Conservation (phyloP, 495 filamentous ascomycete species). For the Patellaria atrata region DNA sequence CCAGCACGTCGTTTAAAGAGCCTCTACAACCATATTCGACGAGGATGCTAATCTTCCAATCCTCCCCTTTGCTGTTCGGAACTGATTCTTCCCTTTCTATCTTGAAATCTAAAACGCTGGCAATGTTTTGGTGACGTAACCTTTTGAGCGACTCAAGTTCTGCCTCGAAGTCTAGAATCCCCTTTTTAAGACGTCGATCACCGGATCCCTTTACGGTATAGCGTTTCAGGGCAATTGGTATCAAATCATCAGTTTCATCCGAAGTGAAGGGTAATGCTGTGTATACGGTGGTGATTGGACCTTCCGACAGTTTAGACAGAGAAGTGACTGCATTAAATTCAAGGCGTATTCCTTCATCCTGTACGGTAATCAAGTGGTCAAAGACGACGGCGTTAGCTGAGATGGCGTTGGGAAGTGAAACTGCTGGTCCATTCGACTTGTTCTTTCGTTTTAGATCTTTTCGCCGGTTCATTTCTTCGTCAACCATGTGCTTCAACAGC, state of each 20-base stretch:
- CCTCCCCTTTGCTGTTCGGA: slow-evolving; percentile 19
- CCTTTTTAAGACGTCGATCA: slow-evolving; percentile 40
- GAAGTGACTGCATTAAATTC: slow-evolving; percentile 15
- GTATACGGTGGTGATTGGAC: slow-evolving; percentile 20
- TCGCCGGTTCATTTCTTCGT: slow-evolving; percentile 58
- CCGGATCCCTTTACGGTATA: slow-evolving; percentile 37
- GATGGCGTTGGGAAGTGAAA: slow-evolving; percentile 21
- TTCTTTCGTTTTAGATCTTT: slow-evolving; percentile 28
- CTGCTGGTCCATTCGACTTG: slow-evolving; percentile 22
- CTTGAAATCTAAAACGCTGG: slow-evolving; percentile 67
- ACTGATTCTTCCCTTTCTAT: slow-evolving; percentile 36
- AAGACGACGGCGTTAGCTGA: slow-evolving; percentile 43
- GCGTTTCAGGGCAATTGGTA: slow-evolving; percentile 59
- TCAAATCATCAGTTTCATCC: slow-evolving; percentile 15
- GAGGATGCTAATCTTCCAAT: slow-evolving; percentile 74
- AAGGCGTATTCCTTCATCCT: slow-evolving; percentile 7
- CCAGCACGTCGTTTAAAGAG: slow-evolving; percentile 66
- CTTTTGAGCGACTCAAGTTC: slow-evolving; percentile 58
- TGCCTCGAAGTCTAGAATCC: slow-evolving; percentile 49
- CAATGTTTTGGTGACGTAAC: slow-evolving; percentile 60
- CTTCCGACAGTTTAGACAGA: slow-evolving; percentile 8
- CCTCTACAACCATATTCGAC: slow-evolving; percentile 67
- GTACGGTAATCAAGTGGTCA: slow-evolving; percentile 46
- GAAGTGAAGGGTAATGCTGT: slow-evolving; percentile 19
- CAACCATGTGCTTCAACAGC: slow-evolving; percentile 55